Evolutionary conservation across 345 rosid species (phyloP), one percentile per base, ranked within the genome.

Genomic region (Brassica rapa): DNA sequence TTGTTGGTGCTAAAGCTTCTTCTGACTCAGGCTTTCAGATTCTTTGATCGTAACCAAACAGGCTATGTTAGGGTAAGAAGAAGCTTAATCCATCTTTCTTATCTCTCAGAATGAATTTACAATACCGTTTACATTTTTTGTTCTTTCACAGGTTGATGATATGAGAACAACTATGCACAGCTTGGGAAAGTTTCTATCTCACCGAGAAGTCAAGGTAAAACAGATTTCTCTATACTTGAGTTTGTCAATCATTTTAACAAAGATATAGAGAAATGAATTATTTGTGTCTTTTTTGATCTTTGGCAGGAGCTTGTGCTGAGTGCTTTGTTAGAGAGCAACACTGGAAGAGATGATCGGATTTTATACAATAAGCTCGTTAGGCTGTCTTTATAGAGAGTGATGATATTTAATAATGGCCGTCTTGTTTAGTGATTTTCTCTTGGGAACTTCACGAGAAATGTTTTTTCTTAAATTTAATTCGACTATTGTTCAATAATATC

Each of bases 271-370:
- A 49, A 33, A 1, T 10, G 19, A 66, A 33, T 11, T 21, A 23
- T 39, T 9, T 66, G 43, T 68, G 23, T 70, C 30, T 8, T 14
- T 55, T 55, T 69, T 10, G 15, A 27, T 78, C 56, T 77, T 77
- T 55, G 79, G 75, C 87, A 96, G 99, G 99, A 96, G 70, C 91
- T 93, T 30, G 98, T 87, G 82, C 96, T 90, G 70, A 89, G 96
- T 78, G 97, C 98, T 7, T 84, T 91, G 81, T 77, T 93, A 59
- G 97, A 91, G 89, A 96, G 94, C 90, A 88, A 88, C 89, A 90
- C 96, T 0, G 99, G 98, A 71, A 86, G 99, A 82, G 98, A 96
- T 80, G 97, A 93, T 73, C 90, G 90, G 67, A 89, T 96, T 74
- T 85, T 96, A 37, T 96, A 96, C 75, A 80, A 78, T 69, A 91